A percentile compares a stretch with the other conserved stretches of the same genome.
Conservation (phyloP, 345 rosid genomes). For the Mangifera indica region DNA sequence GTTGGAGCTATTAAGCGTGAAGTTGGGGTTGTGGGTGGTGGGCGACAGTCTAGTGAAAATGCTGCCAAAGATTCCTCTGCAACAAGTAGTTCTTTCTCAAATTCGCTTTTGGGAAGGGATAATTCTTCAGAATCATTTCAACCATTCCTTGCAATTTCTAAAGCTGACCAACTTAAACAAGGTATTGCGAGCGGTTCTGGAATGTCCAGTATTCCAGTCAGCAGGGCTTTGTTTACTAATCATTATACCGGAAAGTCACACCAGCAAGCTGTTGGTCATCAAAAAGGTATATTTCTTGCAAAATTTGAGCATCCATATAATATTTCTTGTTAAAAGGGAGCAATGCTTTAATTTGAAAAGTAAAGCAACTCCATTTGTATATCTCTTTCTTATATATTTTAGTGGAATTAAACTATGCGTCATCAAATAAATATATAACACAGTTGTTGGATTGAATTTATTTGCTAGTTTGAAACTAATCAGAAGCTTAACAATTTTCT, state of each 20-base stretch:
- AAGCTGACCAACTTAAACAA: conserved; percentile 51
- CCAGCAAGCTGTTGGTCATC: conserved; percentile 56
- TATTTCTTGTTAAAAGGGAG: neutral
- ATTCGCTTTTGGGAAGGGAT: conserved; percentile 47
- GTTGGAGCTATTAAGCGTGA: conserved; percentile 93
- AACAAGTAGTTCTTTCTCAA: conserved; percentile 43
- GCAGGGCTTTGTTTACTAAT: conserved; percentile 45
- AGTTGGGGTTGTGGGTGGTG: conserved; percentile 78
- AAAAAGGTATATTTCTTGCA: conserved; percentile 46
- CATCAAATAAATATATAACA: neutral
- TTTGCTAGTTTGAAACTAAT: neutral
- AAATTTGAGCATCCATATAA: conserved; percentile 3
- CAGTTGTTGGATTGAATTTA: neutral
- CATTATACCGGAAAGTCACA: conserved; percentile 54
- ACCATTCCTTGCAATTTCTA: conserved; percentile 48
- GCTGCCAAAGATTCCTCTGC: conserved; percentile 44
- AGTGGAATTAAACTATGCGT: neutral
- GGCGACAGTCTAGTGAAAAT: conserved; percentile 56
- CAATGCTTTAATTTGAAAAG: neutral
- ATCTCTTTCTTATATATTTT: neutral
- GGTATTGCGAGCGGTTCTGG: conserved; percentile 42
- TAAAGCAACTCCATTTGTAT: neutral
- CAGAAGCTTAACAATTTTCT: neutral
- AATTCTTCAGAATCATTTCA: conserved; percentile 55
- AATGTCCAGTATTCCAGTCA: conserved; percentile 38